Percentiles rank a stretch among this genome's conserved stretches.
phyloP scores from a whole-genome alignment of 352 stramenopile species.

The Phytophthora kernoviae region DNA sequence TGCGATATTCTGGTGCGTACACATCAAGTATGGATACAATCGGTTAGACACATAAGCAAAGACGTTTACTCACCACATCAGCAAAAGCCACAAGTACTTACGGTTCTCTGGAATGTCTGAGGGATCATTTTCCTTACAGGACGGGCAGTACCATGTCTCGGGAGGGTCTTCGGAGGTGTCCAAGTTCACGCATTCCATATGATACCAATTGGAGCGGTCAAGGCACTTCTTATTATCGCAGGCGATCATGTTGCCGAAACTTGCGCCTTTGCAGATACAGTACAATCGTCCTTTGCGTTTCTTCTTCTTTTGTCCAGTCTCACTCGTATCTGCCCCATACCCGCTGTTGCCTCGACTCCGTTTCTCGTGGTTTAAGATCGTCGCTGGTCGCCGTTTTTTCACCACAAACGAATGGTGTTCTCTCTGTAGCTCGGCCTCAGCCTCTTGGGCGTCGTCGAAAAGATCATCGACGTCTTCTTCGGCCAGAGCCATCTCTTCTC shows the following conservation, averaged over 20 bases:
- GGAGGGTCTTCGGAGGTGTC: conserved; percentile 53
- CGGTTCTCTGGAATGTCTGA: conserved; percentile 72
- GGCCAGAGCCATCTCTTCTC: conserved; percentile 10
- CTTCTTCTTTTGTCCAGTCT: conserved; percentile 42
- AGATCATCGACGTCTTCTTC: conserved; percentile 30
- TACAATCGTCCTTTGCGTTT: conserved; percentile 75
- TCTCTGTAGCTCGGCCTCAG: neutral
- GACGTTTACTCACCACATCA: neutral
- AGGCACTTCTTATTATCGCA: conserved; percentile 84
- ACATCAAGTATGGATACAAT: neutral
- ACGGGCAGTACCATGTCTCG: conserved; percentile 79
- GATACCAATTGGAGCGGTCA: conserved; percentile 86
- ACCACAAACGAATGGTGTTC: conserved; percentile 20
- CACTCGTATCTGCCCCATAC: conserved; percentile 14
- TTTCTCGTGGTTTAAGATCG: conserved; percentile 14
- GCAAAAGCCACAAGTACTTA: conserved; percentile 28
- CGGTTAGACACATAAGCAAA: neutral
- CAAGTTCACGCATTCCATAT: conserved; percentile 76
- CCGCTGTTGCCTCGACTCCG: conserved; percentile 4
- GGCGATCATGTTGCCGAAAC: conserved; percentile 84
- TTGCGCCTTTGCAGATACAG: conserved; percentile 76
- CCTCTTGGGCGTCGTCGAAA: conserved; percentile 20
- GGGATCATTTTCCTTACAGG: conserved; percentile 56
- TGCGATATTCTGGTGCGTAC: conserved; percentile 64
- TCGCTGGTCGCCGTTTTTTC: conserved; percentile 16